Percentiles rank a stretch among this genome's conserved stretches.
These are phyloP conservation scores for Tetracladium marchalianum DNA, from an alignment of 495 filamentous ascomycete species.

Conservation along the genomic window DNA sequence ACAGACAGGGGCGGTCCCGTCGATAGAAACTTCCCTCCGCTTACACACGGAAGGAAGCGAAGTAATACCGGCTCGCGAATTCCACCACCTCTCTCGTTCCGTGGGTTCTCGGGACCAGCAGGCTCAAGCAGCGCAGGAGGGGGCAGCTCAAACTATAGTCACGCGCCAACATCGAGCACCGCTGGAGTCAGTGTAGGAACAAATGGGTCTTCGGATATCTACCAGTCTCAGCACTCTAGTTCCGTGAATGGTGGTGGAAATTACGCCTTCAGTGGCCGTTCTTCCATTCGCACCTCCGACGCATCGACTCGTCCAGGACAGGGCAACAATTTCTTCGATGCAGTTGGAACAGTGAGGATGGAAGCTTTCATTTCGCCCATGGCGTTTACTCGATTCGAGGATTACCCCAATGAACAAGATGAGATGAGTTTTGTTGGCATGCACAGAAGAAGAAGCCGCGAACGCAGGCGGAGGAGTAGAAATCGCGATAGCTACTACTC, in stretches of 20 bases:
- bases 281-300: conserved; percentile 20
- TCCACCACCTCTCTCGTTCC: conserved; percentile 55
- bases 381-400: conserved; percentile 17
- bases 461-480: conserved; percentile 13
- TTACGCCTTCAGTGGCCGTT: conserved; percentile 49
- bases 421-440: conserved; percentile 19
- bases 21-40: neutral
- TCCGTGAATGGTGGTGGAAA: conserved; percentile 20
- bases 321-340: conserved; percentile 54
- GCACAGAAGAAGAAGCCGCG: conserved; percentile 13
- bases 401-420: conserved; percentile 17
- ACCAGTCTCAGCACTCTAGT: conserved; percentile 26
- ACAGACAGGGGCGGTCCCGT: conserved; percentile 35
- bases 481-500: conserved; percentile 19
- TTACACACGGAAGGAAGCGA: conserved; percentile 64
- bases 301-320: conserved; percentile 20
- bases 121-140: conserved; percentile 30
- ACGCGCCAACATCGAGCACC: conserved; percentile 38
- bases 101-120: conserved; percentile 62
- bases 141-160: conserved; percentile 20
- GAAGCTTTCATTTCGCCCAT: conserved; percentile 79
- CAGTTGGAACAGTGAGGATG: conserved; percentile 90
- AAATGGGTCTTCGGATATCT: conserved; percentile 48
- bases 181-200: conserved; percentile 42
- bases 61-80: conserved; percentile 70